These are phyloP conservation scores for Helotiales sp. DNA, from an alignment of 2,329 filamentous ascomycete species.

Conservation along the genomic window DNA sequence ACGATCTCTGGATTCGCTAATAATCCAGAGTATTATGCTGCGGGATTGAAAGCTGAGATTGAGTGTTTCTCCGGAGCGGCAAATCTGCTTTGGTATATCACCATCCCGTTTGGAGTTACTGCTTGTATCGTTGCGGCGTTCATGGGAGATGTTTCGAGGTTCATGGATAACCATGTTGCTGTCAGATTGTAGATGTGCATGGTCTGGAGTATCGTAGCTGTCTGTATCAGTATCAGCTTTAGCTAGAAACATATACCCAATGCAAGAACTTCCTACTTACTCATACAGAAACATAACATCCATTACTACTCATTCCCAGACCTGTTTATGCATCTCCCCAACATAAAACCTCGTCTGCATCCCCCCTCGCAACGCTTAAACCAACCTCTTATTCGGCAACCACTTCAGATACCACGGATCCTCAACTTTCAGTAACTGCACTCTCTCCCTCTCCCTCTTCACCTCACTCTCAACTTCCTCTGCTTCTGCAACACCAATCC, in stretches of 20 bases:
- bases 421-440: neutral
- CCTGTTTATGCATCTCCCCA: neutral
- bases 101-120: constrained; percentile 51
- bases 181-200: constrained; percentile 44
- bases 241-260: no score
- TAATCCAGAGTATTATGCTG: constrained; percentile 45
- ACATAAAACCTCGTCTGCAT: neutral
- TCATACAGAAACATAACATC: no score
- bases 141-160: constrained; percentile 48
- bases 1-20: constrained; percentile 37
- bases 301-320: neutral
- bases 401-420: neutral
- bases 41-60: constrained; percentile 41
- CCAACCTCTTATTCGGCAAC: neutral
- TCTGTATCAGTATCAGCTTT: no score
- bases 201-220: no score
- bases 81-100: constrained; percentile 48
- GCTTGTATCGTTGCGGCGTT: constrained; percentile 51
- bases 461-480: constrained; percentile 25
- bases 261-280: no score
- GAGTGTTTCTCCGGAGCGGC: constrained; percentile 38
- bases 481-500: constrained; percentile 35
- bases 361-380: neutral
- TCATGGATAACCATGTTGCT: constrained; percentile 49
- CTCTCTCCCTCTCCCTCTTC: neutral